phyloP scores from a whole-genome alignment of 1,139 yeast species.

The Geotrichum restrictum region DNA sequence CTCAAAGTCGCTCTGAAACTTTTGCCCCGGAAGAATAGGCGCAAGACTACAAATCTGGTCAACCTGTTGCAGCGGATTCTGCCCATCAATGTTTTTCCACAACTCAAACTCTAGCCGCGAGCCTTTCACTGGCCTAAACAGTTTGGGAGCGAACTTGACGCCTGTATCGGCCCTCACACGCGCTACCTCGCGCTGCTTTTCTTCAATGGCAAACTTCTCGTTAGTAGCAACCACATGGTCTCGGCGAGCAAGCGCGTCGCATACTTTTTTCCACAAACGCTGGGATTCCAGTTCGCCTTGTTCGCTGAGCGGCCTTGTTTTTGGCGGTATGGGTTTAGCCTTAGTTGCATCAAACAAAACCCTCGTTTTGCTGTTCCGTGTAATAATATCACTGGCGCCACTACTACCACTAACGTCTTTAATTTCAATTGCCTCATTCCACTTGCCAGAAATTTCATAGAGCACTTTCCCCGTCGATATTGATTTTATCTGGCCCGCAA shows the following conservation, averaged over 20 bases:
- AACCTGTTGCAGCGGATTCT: conserved; percentile 49
- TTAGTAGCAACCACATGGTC: conserved; percentile 81
- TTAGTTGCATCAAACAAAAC: conserved; percentile 62
- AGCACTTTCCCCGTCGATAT: conserved; percentile 51
- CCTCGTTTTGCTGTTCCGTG: conserved; percentile 44
- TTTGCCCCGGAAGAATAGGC: conserved; percentile 73
- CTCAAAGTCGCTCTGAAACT: conserved; percentile 56
- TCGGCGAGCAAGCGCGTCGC: conserved; percentile 67
- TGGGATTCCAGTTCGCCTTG: conserved; percentile 82
- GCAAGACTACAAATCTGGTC: conserved; percentile 58
- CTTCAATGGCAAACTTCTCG: conserved; percentile 82
- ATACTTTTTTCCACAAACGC: conserved; percentile 74
- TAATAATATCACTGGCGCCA: conserved; percentile 24
- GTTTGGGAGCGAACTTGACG: conserved; percentile 71
- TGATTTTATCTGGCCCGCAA: conserved; percentile 67
- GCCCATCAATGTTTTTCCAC: conserved; percentile 53
- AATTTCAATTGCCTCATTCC: conserved; percentile 84
- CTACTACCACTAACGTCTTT: conserved; percentile 41
- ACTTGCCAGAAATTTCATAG: conserved; percentile 76
- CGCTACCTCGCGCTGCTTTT: conserved; percentile 70
- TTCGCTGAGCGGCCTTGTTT: conserved; percentile 69
- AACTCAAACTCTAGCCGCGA: conserved; percentile 54
- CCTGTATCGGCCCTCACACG: conserved; percentile 74
- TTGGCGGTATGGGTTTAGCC: conserved; percentile 55
- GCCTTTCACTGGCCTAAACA: conserved; percentile 50